Conservation (phyloP, 192 early-diverging fungal species). For the Rhizoclosmatium globosum region DNA sequence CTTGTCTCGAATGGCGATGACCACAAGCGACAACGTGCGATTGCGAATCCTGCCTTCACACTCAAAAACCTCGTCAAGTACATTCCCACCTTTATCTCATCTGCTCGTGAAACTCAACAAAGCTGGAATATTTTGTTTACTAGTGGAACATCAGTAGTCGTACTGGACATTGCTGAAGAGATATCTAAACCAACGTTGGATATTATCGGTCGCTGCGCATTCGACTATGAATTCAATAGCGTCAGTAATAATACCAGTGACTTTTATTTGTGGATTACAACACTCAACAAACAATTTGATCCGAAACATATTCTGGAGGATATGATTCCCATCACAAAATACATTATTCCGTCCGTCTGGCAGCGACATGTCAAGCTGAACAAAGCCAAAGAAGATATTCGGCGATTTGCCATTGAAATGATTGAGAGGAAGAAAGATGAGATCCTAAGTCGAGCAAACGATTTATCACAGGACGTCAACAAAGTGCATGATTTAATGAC, state of each 20-base stretch:
- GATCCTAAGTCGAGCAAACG: background rate
- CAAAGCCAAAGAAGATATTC: background rate
- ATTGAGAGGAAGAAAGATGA: background rate
- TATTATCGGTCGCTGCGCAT: conserved; percentile 23
- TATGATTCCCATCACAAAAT: background rate
- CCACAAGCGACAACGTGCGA: conserved; percentile 26
- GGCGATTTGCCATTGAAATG: background rate
- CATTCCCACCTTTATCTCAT: conserved; percentile 1
- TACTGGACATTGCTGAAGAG: conserved; percentile 3
- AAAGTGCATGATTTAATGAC: conserved; percentile 5
- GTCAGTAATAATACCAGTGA: background rate
- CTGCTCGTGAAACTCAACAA: background rate
- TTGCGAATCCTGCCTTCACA: conserved; percentile 10
- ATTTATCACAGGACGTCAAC: background rate
- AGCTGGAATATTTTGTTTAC: background rate
- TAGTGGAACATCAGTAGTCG: background rate
- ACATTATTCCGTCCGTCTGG: background rate
- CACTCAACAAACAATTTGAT: background rate
- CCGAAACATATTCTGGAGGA: background rate
- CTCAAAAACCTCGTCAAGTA: conserved; percentile 6
- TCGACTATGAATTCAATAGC: conserved; percentile 27
- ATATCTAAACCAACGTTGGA: conserved; percentile 24
- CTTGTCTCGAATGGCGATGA: background rate
- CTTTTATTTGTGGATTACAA: background rate
- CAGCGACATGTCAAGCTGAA: background rate